Conservation (phyloP, 371 early-diverging fungal species). For the Thermomucor indicae-seudaticae region DNA sequence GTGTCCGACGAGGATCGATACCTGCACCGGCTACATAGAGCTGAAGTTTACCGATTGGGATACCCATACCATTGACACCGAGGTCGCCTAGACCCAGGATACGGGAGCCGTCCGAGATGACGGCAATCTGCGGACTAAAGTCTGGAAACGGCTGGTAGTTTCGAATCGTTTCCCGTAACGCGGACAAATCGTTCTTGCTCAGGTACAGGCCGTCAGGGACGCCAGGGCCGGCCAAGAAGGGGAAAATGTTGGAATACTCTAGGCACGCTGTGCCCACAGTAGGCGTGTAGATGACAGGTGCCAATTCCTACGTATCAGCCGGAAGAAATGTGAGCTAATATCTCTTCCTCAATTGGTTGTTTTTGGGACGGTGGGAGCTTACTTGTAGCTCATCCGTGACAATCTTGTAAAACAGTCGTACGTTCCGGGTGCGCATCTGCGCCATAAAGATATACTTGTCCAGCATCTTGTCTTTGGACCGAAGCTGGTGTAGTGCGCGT, state of each 20-base stretch:
- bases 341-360: background rate
- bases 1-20: slow-evolving; percentile 76
- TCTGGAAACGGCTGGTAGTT: slow-evolving; percentile 53
- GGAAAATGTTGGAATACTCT: slow-evolving; percentile 85
- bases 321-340: background rate
- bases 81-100: slow-evolving; percentile 92
- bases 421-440: slow-evolving; percentile 70
- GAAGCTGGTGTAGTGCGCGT: slow-evolving; percentile 67
- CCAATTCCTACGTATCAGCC: slow-evolving; percentile 49
- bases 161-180: slow-evolving; percentile 60
- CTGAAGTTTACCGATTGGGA: slow-evolving; percentile 90
- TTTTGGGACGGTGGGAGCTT: background rate
- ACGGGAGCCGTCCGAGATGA: slow-evolving; percentile 92
- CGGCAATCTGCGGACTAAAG: slow-evolving; percentile 73
- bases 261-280: slow-evolving; percentile 89
- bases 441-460: slow-evolving; percentile 84
- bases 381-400: slow-evolving; percentile 72
- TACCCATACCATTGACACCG: slow-evolving; percentile 90
- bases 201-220: slow-evolving; percentile 82
- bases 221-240: slow-evolving; percentile 72
- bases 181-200: slow-evolving; percentile 61
- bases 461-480: slow-evolving; percentile 58
- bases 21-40: slow-evolving; percentile 93
- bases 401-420: slow-evolving; percentile 76
- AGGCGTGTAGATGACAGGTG: slow-evolving; percentile 90